Evolutionary conservation across 2,329 filamentous ascomycete genomes (phyloP), one percentile per base, ranked within the genome.

Genomic region (Exophiala alcalophila): DNA sequence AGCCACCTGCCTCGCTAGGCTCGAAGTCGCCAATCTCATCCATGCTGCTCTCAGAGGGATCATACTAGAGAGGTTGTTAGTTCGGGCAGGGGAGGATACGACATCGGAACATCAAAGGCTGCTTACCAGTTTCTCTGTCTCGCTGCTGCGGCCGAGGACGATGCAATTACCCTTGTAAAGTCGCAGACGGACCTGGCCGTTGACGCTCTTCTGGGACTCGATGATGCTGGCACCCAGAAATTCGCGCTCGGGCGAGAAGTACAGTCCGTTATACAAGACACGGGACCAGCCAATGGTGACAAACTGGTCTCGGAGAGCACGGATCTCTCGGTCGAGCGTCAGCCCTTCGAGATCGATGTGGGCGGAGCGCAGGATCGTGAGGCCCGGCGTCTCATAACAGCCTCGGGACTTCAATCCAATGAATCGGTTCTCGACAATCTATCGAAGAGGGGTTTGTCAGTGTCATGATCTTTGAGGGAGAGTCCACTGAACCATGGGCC

Each of bases 351-450:
- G 66, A 59, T 83, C 78, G 52, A 81, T 61, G 64, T 80, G 77
- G 2, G 77, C 77, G 36, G 68, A 63, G 42, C 77, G 71, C 29
- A 80, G 73, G 58, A 71, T 70, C 25, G 71, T 77, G 27, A 81
- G 66, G 21, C 37, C 44, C 2, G 44, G 44, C 9, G 37, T 41
- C 20, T 90, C 86, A 71, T 90, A 90, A 73, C 85, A 90, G 58
- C 86, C 86, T 59, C 86, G 80, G 55, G 77, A 82, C 73, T 90
- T 90, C 58, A 90, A 74, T 52, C 85, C 86, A 60, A 86, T 84
- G 71, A 84, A 86, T 40, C 86, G 77, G 71, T 86, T 85, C 67
- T 88, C 84, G 49, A 90, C 85, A 61, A 91, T 91, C n/a, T n/a
- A 65, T 91, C 86, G 54, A 91, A n/a, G n/a, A n/a, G n/a, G n/a